Evolutionary conservation across 495 filamentous ascomycete genomes (phyloP).

Genomic region (Penicillium bialowiezense): DNA sequence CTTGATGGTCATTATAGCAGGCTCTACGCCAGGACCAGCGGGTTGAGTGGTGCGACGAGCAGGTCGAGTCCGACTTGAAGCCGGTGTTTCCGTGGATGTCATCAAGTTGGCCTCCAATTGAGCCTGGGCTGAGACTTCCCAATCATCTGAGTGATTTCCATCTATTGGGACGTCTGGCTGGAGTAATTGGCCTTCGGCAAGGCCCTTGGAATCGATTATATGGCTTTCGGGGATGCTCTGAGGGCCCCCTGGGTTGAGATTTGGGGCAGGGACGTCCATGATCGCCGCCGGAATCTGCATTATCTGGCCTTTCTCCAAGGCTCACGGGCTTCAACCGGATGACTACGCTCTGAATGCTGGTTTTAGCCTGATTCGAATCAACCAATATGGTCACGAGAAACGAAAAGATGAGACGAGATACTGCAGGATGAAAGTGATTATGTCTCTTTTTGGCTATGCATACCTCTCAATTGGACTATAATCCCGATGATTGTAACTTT

Average conservation of each 20-base stretch:
- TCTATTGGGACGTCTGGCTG: neutral
- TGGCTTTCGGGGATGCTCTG: neutral
- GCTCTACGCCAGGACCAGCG: neutral
- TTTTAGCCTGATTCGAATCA: no score
- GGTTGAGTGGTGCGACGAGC: neutral
- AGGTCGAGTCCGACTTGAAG: conserved; percentile 7
- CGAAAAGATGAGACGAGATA: neutral
- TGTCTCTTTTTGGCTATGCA: neutral
- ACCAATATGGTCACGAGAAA: neutral
- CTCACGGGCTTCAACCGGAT: neutral
- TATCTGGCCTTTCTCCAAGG: neutral
- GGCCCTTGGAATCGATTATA: neutral
- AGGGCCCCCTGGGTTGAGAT: neutral
- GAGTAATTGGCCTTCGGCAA: neutral
- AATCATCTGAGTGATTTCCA: neutral
- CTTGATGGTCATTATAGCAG: neutral
- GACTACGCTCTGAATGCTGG: no score
- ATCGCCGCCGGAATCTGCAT: neutral
- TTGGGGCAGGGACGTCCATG: neutral
- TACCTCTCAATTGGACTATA: neutral
- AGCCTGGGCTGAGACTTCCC: neutral
- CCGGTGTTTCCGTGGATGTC: neutral
- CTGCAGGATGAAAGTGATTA: neutral
- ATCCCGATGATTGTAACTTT: neutral
- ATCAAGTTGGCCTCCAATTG: neutral